Conservation (phyloP, 176 grass and related monocot species). For the Bolboschoenus planiculmis region DNA sequence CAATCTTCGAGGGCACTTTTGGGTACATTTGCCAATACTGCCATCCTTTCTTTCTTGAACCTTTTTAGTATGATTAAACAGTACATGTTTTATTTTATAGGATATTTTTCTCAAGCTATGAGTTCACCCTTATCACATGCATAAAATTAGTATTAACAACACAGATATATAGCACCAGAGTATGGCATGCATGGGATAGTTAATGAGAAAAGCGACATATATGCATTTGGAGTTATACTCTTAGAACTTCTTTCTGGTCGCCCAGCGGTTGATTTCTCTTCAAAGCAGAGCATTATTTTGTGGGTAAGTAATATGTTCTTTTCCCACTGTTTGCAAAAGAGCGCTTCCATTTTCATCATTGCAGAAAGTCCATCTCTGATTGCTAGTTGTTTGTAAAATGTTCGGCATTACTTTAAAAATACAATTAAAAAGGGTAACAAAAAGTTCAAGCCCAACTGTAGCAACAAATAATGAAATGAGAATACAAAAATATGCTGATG, state of each 20-base stretch:
- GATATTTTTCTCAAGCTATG: not conserved
- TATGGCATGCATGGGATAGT: constrained; percentile 78
- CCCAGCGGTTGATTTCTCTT: constrained; percentile 37
- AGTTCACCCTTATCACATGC: not conserved
- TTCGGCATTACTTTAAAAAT: not conserved
- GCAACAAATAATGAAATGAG: not conserved
- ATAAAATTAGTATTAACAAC: not conserved
- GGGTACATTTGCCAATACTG: constrained; percentile 29
- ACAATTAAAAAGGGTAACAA: not conserved
- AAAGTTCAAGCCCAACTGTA: not conserved
- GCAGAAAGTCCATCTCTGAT: not conserved
- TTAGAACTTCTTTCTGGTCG: constrained; percentile 66
- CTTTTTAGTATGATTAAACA: not conserved
- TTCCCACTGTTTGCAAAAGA: not conserved
- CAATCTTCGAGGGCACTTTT: constrained; percentile 68
- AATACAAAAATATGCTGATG: not conserved
- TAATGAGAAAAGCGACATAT: constrained; percentile 82
- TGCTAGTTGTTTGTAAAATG: not conserved
- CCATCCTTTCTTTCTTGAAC: not conserved
- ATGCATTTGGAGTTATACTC: constrained; percentile 57
- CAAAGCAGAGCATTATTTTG: constrained; percentile 46
- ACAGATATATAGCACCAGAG: constrained; percentile 63
- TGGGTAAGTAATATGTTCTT: constrained; percentile 41
- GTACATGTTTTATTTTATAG: not conserved
- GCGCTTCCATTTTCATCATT: not conserved